Evolutionary conservation across 2,329 filamentous ascomycete species (phyloP), one percentile per base, ranked within the genome.

Genomic region (Aphanocladium album): DNA sequence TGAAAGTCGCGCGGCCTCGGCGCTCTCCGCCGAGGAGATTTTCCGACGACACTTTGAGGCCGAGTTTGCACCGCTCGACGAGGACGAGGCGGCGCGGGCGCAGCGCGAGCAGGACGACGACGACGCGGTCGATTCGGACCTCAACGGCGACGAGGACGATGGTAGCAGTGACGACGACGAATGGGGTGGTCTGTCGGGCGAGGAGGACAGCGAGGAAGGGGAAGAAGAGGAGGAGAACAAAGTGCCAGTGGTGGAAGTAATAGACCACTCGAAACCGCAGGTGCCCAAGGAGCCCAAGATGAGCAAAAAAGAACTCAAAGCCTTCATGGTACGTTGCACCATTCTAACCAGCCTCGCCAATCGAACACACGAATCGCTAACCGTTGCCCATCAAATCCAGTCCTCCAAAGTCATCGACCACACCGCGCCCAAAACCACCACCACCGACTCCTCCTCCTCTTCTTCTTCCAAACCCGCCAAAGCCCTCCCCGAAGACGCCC

Each of bases 31-130:
- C 14, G 86, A 90, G 67, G 90, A 88, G 60, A 83, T 93, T 61
- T 90, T 99, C 69, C 86, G 87, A 61, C 85, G 85, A 67, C 89
- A 93, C 71, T 98, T 98, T 71, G 95, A 97, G 75, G 85, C 90
- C 30, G 87, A 89, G 70, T 98, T 97, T 77, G 84, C 86, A 71
- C 91, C 93, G 9, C 73, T 96, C 43, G 79, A 79, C 3, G 69
- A 59, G 45, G 62, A 63, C 25, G 37, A 51, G 8, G 14, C 37
- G 11, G 35, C 47, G 66, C 56, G 57, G 62, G 74, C 76, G 14
- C 76, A 76, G 21, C 67, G 70, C 5, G 69, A 66, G n/a, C 60
- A 60, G 30, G 62, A 71, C 21, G 63, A 69, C 21, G 70, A 71
- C 19, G 33, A 35, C 45, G 69, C 70, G 12, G 41, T 56, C 35